Evolutionary conservation across 495 filamentous ascomycete species (phyloP).

Genomic region (Talaromyces nanjingensis): DNA sequence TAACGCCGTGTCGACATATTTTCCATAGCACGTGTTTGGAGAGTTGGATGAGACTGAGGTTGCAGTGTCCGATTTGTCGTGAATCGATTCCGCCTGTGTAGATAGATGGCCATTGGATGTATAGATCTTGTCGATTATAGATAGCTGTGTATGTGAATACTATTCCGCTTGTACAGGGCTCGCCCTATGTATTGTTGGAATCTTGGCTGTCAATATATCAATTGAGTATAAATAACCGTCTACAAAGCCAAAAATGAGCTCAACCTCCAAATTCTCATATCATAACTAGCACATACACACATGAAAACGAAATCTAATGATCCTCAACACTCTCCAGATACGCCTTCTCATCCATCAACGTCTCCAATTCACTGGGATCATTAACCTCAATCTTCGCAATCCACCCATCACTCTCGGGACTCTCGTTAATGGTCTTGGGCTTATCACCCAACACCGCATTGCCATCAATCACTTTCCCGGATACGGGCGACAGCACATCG

Average conservation of each 20-base stretch:
- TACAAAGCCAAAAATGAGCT: background rate
- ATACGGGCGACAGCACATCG: constrained; percentile 85
- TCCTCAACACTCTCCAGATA: constrained; percentile 68
- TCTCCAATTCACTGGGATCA: constrained; percentile 63
- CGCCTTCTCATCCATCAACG: constrained; percentile 61
- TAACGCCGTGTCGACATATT: constrained; percentile 92
- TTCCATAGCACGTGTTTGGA: constrained; percentile 92
- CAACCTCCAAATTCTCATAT: background rate
- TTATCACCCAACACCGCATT: constrained; percentile 74
- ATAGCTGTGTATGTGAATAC: background rate
- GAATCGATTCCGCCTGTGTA: constrained; percentile 81
- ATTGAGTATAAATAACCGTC: background rate
- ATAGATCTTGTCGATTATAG: background rate
- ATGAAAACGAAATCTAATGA: constrained; percentile 14
- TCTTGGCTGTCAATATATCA: background rate
- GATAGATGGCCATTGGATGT: background rate
- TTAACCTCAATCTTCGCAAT: constrained; percentile 76
- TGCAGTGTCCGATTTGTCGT: constrained; percentile 94
- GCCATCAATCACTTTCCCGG: constrained; percentile 62
- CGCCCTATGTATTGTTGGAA: background rate
- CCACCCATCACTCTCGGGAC: constrained; percentile 83
- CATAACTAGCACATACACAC: background rate
- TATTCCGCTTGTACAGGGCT: background rate
- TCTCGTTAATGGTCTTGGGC: constrained; percentile 78
- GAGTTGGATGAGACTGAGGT: constrained; percentile 87